A percentile compares a stretch with the other conserved stretches of the same genome.
phyloP scores from a whole-genome alignment of 1,284 basidiomycete species.

The Vanrija sp. region DNA sequence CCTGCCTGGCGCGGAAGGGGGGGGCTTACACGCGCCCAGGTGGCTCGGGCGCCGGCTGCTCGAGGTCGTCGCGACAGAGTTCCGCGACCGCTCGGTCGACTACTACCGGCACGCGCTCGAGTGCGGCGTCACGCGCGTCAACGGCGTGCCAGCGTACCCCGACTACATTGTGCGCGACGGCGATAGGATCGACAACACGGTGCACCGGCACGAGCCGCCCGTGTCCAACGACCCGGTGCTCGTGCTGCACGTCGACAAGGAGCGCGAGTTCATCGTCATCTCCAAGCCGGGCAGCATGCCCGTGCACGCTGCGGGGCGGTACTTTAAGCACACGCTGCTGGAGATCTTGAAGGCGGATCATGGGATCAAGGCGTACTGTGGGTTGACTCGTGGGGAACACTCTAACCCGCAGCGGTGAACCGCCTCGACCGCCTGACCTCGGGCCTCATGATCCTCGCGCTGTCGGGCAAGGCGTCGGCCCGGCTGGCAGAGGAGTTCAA shows the following conservation, averaged over 20 bases:
- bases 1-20: neutral
- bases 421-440: slow-evolving; percentile 91
- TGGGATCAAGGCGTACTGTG: slow-evolving; percentile 79
- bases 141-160: slow-evolving; percentile 74
- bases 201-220: slow-evolving; percentile 94
- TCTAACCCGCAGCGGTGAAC: slow-evolving; percentile 70
- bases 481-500: slow-evolving; percentile 75
- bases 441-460: slow-evolving; percentile 90
- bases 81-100: slow-evolving; percentile 82
- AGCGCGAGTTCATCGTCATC: slow-evolving; percentile 81
- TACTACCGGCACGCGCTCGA: slow-evolving; percentile 89
- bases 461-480: slow-evolving; percentile 67
- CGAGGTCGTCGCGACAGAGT: slow-evolving; percentile 83
- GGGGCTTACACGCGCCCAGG: slow-evolving; percentile 4
- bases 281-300: slow-evolving; percentile 93
- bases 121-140: slow-evolving; percentile 91
- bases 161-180: slow-evolving; percentile 79
- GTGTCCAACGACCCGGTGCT: slow-evolving; percentile 82
- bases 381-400: slow-evolving; percentile 38
- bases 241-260: slow-evolving; percentile 70
- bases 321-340: slow-evolving; percentile 79
- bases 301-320: slow-evolving; percentile 83
- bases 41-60: slow-evolving; percentile 52
- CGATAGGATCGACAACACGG: slow-evolving; percentile 87
- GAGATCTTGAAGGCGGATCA: slow-evolving; percentile 84